Conservation (phyloP, 306 rosid species). For the Acacia acuminata region DNA sequence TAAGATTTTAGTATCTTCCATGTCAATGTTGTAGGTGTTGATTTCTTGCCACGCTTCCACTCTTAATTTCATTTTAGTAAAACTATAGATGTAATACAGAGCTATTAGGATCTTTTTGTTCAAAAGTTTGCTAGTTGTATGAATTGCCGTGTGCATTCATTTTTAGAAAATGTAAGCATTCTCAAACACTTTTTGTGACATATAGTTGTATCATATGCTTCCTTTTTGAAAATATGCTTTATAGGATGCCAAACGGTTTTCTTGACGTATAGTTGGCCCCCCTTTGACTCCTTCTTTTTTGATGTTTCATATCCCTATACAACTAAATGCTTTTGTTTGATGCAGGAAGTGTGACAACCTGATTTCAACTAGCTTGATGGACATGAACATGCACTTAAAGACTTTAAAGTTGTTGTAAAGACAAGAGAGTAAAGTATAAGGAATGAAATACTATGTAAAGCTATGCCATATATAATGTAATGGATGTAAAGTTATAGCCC, state of each 20-base stretch:
- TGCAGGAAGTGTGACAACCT: no score
- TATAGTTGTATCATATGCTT: background rate
- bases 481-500: no score
- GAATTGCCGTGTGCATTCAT: background rate
- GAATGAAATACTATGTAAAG: no score
- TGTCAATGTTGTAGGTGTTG: conserved; percentile 8
- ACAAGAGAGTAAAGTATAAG: no score
- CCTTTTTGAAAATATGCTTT: background rate
- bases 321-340: no score
- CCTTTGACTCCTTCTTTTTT: no score
- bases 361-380: no score
- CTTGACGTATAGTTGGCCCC: no score
- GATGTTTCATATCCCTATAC: no score
- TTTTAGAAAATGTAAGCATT: conserved; percentile 6
- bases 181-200: background rate
- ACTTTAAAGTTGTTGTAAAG: no score
- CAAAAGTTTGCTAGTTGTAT: conserved; percentile 1
- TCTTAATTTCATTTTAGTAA: conserved; percentile 7
- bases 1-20: conserved; percentile 15
- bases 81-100: conserved; percentile 28
- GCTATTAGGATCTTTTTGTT: conserved; percentile 17
- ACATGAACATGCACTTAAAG: no score
- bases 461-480: no score
- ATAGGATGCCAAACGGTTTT: background rate
- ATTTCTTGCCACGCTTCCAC: background rate